phyloP scores from a whole-genome alignment of 108 stramenopile genomes.

The Pinguiococcus pyrenoidosus region DNA sequence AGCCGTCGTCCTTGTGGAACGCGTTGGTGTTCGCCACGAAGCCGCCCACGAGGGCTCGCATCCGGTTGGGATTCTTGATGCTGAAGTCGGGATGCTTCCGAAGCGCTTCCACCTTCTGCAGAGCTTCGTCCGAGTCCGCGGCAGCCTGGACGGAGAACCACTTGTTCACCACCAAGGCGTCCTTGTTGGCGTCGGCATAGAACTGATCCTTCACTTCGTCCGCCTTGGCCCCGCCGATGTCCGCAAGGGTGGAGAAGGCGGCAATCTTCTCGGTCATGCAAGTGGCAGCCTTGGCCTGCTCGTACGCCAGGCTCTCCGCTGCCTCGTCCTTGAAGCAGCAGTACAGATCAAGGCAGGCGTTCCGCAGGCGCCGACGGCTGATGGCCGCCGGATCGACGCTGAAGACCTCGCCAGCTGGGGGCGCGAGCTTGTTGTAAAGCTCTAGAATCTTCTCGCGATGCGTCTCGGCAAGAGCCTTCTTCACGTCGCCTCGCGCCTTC shows the following conservation, averaged over 20 bases:
- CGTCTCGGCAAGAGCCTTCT: conserved; percentile 49
- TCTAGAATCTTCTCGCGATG: conserved; percentile 40
- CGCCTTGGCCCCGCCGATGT: conserved; percentile 49
- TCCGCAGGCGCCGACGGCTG: conserved; percentile 51
- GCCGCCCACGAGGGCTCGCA: conserved; percentile 59
- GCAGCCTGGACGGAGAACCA: conserved; percentile 76
- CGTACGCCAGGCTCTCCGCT: conserved; percentile 25
- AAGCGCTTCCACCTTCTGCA: conserved; percentile 37
- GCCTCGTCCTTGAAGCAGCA: conserved; percentile 51
- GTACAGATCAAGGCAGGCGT: conserved; percentile 57
- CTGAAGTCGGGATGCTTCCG: conserved; percentile 71
- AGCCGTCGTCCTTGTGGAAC: conserved; percentile 72
- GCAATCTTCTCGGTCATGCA: conserved; percentile 84
- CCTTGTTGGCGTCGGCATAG: conserved; percentile 58
- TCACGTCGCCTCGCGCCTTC: conserved; percentile 47
- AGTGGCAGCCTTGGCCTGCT: conserved; percentile 53
- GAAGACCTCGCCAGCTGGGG: conserved; percentile 7
- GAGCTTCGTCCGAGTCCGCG: conserved; percentile 50
- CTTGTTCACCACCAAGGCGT: conserved; percentile 46
- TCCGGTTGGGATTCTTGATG: conserved; percentile 76
- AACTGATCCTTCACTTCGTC: conserved; percentile 62
- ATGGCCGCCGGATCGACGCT: conserved; percentile 11
- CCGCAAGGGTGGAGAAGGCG: conserved; percentile 55
- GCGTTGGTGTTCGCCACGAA: conserved; percentile 54
- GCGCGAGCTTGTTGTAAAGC: conserved; percentile 47